These are phyloP conservation scores for Daldinia concentrica DNA, from an alignment of 495 filamentous ascomycete genomes.

Conservation along the genomic window DNA sequence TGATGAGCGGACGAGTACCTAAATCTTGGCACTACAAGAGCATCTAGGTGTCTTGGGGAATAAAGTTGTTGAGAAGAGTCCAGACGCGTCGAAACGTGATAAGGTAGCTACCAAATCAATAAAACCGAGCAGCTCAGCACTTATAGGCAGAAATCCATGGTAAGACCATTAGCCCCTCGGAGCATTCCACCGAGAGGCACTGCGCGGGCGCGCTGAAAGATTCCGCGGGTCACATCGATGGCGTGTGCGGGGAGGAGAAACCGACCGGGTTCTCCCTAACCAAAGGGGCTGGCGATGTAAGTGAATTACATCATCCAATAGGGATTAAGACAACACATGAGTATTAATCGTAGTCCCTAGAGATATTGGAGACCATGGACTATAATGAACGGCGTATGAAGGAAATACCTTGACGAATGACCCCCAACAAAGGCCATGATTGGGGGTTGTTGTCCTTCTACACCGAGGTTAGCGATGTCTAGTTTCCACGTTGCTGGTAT, in stretches of 20 bases:
- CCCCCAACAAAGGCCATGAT: neutral
- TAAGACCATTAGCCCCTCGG: slow-evolving; percentile 3
- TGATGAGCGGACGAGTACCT: slow-evolving; percentile 5
- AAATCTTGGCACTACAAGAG: slow-evolving; percentile 7
- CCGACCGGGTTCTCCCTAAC: slow-evolving; percentile 13
- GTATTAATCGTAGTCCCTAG: neutral
- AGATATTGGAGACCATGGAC: neutral
- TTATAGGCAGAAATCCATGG: neutral
- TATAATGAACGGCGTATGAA: neutral
- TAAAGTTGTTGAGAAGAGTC: neutral
- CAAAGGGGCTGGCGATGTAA: neutral
- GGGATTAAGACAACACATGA: slow-evolving; percentile 7
- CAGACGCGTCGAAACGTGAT: neutral
- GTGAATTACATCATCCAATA: neutral
- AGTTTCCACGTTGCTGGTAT: neutral
- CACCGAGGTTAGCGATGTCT: neutral
- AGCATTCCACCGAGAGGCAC: slow-evolving; percentile 37
- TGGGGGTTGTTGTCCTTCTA: neutral
- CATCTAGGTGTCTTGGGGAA: neutral
- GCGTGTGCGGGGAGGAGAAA: neutral
- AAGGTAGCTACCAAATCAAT: neutral
- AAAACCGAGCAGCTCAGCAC: neutral
- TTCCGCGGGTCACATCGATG: slow-evolving; percentile 26
- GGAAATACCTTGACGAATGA: neutral
- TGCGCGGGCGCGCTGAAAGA: slow-evolving; percentile 7